Base-by-base conservation (phyloP, 148 eudicot species). In the Rhododendron henanense region DNA sequence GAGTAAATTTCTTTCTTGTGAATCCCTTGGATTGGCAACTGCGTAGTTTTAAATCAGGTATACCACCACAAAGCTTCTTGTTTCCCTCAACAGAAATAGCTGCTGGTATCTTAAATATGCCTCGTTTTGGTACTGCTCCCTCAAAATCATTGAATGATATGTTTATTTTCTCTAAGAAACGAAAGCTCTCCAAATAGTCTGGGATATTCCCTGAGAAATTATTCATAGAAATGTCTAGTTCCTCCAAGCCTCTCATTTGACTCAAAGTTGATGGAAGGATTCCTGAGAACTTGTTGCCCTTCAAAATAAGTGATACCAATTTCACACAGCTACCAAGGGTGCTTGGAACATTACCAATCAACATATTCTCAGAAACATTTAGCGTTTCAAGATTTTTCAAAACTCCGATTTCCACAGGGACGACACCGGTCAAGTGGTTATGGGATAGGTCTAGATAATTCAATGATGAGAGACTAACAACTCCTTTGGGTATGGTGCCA, bases 61-160 rank as follows among this genome's bases (percentile, higher is more conserved):
- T 45, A 47, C 78, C 85, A 45, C 85, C 85, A 47, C 79, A 71
- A 28, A 83, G 78, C 50, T 83, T 71, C 25, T 28, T 83, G 51
- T 83, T 83, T 28, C 78, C 78, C 19, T 45, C 3, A 11, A 83
- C 2, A 23, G 85, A 83, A 25, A 73, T 50, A 47, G 18, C 31
- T 15, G 21, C 18, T 18, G 45, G 13, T 50, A 31, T 84, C 5
- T 0, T 39, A 45, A 84, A 84, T n/a, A 73, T n/a, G 8, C 85
- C 79, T 47, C 4, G 48, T 47, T 37, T 5, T 6, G 85, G 85
- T 45, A 84, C 75, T 7, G 14, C 63, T 2, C 85, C 59, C 11
- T 67, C 78, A 6, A 83, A 50, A 13, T 71, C 59, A 47, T 83
- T 83, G 78, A 83, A 83, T 3, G 85, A 83, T 15, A 83, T 53